Conservation (phyloP, 2,329 filamentous ascomycete species). For the Colletotrichum tanaceti region DNA sequence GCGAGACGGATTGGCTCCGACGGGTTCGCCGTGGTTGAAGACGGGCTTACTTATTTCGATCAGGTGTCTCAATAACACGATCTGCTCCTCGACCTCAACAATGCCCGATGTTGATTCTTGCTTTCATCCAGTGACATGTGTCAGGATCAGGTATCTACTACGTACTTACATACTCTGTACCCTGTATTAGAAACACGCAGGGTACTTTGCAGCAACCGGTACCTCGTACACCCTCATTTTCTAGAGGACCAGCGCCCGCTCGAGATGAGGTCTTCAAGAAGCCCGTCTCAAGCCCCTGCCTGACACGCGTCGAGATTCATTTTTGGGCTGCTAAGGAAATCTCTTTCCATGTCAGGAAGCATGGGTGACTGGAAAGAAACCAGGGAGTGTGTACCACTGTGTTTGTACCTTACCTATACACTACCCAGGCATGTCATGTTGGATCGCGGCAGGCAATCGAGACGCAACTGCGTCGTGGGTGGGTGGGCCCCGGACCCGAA, state of each 20-base stretch:
- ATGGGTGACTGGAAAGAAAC: constrained; percentile 26
- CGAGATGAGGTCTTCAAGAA: not conserved
- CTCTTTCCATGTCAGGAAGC: constrained; percentile 29
- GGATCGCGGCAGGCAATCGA: constrained; percentile 28
- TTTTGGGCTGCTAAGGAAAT: constrained; percentile 16
- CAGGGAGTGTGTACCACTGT: constrained; percentile 5
- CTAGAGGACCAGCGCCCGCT: not conserved
- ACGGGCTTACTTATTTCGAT: not conserved
- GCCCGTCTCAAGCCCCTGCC: constrained; percentile 14
- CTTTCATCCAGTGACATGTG: constrained; percentile 6
- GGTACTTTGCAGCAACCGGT: not conserved
- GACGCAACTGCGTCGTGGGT: not conserved
- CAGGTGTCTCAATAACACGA: not conserved
- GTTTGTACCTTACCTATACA: no score
- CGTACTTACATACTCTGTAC: no score
- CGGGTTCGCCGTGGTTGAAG: not conserved
- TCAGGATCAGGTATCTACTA: not conserved
- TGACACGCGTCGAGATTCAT: constrained; percentile 14
- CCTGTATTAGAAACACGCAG: constrained; percentile 3
- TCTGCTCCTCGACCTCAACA: not conserved
- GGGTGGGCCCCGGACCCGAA: constrained; percentile 24
- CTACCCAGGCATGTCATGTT: no score
- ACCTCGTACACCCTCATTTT: not conserved
- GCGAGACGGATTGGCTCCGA: no score
- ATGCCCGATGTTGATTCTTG: constrained; percentile 2